Evolutionary conservation across 768 basidiomycete genomes (phyloP).

Genomic region (Rhodotorula graminis): DNA sequence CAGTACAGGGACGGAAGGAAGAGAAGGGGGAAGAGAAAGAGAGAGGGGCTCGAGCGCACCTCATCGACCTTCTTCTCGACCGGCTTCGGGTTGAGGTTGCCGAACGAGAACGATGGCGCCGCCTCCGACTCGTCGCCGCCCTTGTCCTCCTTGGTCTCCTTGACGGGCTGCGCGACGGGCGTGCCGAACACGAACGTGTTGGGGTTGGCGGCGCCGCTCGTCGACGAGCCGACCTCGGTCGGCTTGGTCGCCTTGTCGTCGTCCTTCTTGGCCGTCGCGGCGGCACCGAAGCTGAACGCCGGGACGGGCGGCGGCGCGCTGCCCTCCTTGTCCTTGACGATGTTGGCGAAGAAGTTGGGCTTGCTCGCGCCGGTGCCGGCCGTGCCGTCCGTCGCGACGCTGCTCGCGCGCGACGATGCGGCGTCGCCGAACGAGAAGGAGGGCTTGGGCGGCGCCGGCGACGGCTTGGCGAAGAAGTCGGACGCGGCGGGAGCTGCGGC

Average conservation of each 20-base stretch:
- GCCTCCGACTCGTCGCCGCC: background rate
- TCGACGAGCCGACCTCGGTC: slow-evolving; percentile 11
- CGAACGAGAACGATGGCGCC: slow-evolving; percentile 23
- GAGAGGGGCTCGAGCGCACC: slow-evolving; percentile 2
- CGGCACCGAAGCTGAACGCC: slow-evolving; percentile 21
- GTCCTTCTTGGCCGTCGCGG: background rate
- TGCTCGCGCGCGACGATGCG: slow-evolving; percentile 16
- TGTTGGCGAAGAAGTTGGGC: slow-evolving; percentile 66
- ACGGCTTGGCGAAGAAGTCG: slow-evolving; percentile 27
- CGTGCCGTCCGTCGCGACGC: background rate
- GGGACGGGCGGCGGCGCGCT: slow-evolving; percentile 2
- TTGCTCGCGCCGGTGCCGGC: slow-evolving; percentile 2
- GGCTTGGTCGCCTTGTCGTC: slow-evolving; percentile 7
- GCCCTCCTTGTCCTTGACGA: slow-evolving; percentile 39
- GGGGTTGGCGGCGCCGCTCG: background rate
- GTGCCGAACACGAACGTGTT: slow-evolving; percentile 39
- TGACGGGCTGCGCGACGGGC: slow-evolving; percentile 30
- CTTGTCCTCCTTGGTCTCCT: background rate
- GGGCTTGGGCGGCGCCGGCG: background rate
- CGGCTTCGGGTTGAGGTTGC: background rate
- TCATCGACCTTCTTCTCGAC: slow-evolving; percentile 1
- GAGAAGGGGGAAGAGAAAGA: no score
- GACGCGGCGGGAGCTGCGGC: background rate
- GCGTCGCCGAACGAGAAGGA: slow-evolving; percentile 10
- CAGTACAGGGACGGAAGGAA: no score